These are phyloP conservation scores for Myxozyma melibiosi DNA, from an alignment of 805 yeast genomes.

Conservation along the genomic window DNA sequence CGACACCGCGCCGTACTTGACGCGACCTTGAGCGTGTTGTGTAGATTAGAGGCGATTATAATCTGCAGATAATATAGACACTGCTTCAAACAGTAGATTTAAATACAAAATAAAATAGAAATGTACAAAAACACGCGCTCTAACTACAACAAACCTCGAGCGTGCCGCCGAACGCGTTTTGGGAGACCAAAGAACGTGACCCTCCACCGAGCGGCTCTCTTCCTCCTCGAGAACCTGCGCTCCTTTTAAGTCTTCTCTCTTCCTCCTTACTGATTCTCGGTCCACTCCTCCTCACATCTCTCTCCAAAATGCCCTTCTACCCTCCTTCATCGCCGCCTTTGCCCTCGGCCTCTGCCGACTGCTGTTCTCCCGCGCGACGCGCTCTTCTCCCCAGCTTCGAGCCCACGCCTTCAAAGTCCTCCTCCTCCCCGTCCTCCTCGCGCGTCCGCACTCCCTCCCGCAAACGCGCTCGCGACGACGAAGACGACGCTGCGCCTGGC, in stretches of 20 bases:
- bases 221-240: not conserved
- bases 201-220: not conserved
- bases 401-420: constrained; percentile 5
- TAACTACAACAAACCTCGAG: no score
- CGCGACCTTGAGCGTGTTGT: no score
- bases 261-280: no score
- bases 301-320: constrained; percentile 44
- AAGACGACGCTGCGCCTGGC: constrained; percentile 9
- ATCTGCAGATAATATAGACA: not conserved
- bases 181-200: constrained; percentile 9
- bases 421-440: not conserved
- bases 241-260: no score
- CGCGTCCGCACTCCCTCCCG: constrained; percentile 16
- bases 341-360: not conserved
- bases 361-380: constrained; percentile 19
- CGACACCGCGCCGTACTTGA: no score
- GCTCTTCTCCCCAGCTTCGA: constrained; percentile 31
- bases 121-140: not conserved
- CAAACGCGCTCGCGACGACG: constrained; percentile 22
- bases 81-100: not conserved
- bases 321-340: constrained; percentile 57
- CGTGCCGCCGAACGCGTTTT: constrained; percentile 8
- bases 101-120: not conserved
- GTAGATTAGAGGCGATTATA: no score
- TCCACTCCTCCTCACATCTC: not conserved